phyloP scores from a whole-genome alignment of 2,329 filamentous ascomycete genomes.

The Cytospora piceicola region DNA sequence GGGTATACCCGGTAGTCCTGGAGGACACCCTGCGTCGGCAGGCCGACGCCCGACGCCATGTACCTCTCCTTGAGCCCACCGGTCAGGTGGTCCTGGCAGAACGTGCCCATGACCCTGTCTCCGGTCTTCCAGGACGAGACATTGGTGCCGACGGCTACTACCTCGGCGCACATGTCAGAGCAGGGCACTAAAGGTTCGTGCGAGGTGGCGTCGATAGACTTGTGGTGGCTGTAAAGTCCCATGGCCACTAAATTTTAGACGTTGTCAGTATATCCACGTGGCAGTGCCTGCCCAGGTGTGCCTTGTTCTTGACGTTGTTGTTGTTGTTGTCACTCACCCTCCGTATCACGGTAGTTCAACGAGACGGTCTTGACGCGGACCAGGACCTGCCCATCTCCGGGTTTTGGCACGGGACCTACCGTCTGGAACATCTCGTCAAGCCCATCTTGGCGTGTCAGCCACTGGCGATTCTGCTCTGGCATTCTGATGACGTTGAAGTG shows the following conservation, averaged over 20 bases:
- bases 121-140: conserved; percentile 54
- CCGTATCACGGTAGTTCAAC: conserved; percentile 56
- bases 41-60: conserved; percentile 61
- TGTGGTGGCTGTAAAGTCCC: conserved; percentile 70
- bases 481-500: not conserved
- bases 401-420: conserved; percentile 50
- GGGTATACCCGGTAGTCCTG: conserved; percentile 64
- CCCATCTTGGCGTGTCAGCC: conserved; percentile 59
- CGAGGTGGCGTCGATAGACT: conserved; percentile 47
- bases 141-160: conserved; percentile 54
- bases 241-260: conserved; percentile 56
- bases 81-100: conserved; percentile 59
- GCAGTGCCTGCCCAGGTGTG: not conserved
- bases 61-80: conserved; percentile 62
- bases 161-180: conserved; percentile 71
- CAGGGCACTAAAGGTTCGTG: conserved; percentile 60
- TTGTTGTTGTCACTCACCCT: conserved; percentile 42
- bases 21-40: conserved; percentile 62
- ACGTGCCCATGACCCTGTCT: conserved; percentile 69
- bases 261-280: not conserved
- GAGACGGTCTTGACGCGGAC: conserved; percentile 52
- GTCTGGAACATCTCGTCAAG: conserved; percentile 55
- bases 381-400: conserved; percentile 56
- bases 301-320: no score
- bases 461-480: conserved; percentile 44